These are phyloP conservation scores for Wallacemonas sp. DNA, from an alignment of 208 protist species.

Conservation along the genomic window DNA sequence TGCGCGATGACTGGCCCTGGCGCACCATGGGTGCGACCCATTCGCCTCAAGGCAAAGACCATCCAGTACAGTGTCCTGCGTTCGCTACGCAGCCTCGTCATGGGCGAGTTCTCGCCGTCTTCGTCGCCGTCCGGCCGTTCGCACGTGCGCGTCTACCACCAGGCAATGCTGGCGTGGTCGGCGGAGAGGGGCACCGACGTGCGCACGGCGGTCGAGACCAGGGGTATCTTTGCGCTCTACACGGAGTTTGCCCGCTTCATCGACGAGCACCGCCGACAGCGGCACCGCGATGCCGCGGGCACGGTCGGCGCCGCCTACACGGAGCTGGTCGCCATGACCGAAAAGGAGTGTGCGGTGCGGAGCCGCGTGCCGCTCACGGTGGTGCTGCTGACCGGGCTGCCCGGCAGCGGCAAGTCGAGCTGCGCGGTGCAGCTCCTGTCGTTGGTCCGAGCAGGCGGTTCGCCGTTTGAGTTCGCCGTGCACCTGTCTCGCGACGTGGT, in stretches of 20 bases:
- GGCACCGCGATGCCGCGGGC: conserved; percentile 37
- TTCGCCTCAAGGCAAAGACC: conserved; percentile 88
- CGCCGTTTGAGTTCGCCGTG: conserved; percentile 45
- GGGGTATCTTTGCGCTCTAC: conserved; percentile 35
- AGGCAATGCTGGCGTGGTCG: conserved; percentile 52
- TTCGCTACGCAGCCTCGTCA: conserved; percentile 64
- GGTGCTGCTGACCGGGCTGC: conserved; percentile 71
- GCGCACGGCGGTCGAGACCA: conserved; percentile 29
- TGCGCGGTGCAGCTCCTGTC: conserved; percentile 17
- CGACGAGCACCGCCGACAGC: conserved; percentile 23
- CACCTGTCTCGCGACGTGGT: conserved; percentile 66
- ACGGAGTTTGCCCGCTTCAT: conserved; percentile 42
- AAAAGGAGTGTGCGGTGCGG: conserved; percentile 18
- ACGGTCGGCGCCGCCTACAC: conserved; percentile 47
- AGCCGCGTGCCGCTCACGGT: conserved; percentile 42
- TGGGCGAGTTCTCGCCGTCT: conserved; percentile 32
- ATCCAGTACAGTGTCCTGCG: conserved; percentile 77
- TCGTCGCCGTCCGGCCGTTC: conserved; percentile 20
- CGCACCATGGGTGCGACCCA: conserved; percentile 36
- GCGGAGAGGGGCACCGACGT: conserved; percentile 19
- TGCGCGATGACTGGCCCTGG: neutral
- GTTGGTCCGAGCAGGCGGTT: conserved; percentile 2
- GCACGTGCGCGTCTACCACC: conserved; percentile 54
- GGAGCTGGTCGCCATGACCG: conserved; percentile 40
- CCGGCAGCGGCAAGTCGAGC: conserved; percentile 71